A percentile compares a stretch with the other conserved stretches of the same genome.
Evolutionary conservation across 345 rosid genomes (phyloP).

Genomic region (Salix brachista): DNA sequence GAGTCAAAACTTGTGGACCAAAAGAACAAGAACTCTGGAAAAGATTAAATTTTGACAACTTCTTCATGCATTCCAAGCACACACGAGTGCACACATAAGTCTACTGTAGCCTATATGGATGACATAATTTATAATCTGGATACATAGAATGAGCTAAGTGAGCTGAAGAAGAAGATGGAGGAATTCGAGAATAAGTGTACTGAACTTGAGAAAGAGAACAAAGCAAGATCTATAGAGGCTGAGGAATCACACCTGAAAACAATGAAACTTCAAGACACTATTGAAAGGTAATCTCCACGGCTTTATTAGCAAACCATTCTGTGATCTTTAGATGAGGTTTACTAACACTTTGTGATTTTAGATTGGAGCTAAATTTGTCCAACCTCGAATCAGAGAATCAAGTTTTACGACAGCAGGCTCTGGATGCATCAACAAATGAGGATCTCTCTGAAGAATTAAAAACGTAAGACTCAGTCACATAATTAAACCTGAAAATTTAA

Average conservation of each 20-base stretch:
- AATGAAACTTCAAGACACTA: constrained; percentile 38
- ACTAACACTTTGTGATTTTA: constrained; percentile 22
- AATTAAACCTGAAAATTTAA: background rate
- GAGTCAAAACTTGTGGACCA: no score
- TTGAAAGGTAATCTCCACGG: constrained; percentile 38
- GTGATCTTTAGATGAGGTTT: background rate
- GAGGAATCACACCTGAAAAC: constrained; percentile 49
- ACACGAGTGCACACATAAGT: background rate
- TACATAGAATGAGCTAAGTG: constrained; percentile 38
- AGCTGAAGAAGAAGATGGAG: constrained; percentile 35
- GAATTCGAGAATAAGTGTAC: constrained; percentile 42
- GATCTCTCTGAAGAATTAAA: constrained; percentile 39
- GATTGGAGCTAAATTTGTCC: constrained; percentile 47
- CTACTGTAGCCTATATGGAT: background rate
- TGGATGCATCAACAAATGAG: constrained; percentile 40
- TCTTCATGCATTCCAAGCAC: no score
- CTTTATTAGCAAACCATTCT: constrained; percentile 8
- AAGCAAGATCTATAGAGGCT: constrained; percentile 39
- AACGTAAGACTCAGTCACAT: constrained; percentile 24
- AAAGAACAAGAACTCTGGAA: no score
- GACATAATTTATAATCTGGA: constrained; percentile 18
- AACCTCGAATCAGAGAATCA: constrained; percentile 68
- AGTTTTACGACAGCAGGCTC: constrained; percentile 62
- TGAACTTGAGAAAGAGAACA: constrained; percentile 39
- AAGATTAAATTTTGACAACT: no score